Evolutionary conservation across 495 filamentous ascomycete species (phyloP).

Genomic region (Glonium stellatum): DNA sequence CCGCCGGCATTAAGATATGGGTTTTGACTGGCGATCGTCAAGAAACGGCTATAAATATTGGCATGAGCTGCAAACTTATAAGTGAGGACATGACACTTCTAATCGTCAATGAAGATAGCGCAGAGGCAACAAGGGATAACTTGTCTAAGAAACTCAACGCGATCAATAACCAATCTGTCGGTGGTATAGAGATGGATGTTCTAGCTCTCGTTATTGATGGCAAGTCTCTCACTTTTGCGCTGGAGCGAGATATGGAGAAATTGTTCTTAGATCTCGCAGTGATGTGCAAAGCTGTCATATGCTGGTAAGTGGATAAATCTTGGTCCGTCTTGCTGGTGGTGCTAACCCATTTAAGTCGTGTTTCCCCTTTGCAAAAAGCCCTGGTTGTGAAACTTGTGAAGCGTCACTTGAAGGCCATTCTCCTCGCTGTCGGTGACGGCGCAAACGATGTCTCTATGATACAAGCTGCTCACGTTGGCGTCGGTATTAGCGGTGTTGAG

Average conservation of each 20-base stretch:
- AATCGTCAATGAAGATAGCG: constrained; percentile 85
- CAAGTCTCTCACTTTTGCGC: constrained; percentile 84
- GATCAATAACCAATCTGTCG: constrained; percentile 65
- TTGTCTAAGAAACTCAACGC: constrained; percentile 88
- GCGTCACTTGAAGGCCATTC: constrained; percentile 82
- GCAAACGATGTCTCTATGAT: constrained; percentile 99
- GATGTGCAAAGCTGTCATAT: constrained; percentile 96
- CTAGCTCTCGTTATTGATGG: constrained; percentile 96
- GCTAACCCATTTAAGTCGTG: constrained; percentile 52
- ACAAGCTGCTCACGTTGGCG: constrained; percentile 95
- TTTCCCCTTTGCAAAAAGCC: constrained; percentile 97
- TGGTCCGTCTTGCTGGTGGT: constrained; percentile 1
- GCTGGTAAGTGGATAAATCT: constrained; percentile 54
- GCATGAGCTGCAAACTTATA: constrained; percentile 98
- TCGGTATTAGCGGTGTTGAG: constrained; percentile 96
- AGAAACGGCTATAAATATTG: constrained; percentile 99
- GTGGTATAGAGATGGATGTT: constrained; percentile 71
- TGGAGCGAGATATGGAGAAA: constrained; percentile 92
- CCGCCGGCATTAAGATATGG: constrained; percentile 98
- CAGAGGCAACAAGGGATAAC: constrained; percentile 71
- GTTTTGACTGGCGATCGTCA: constrained; percentile 96
- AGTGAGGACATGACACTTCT: constrained; percentile 98
- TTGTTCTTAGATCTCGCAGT: constrained; percentile 88
- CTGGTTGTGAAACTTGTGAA: constrained; percentile 98
- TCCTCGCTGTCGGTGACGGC: constrained; percentile 94